Conservation (phyloP, 2,329 filamentous ascomycete species). For the Ceratocystis albifundus region DNA sequence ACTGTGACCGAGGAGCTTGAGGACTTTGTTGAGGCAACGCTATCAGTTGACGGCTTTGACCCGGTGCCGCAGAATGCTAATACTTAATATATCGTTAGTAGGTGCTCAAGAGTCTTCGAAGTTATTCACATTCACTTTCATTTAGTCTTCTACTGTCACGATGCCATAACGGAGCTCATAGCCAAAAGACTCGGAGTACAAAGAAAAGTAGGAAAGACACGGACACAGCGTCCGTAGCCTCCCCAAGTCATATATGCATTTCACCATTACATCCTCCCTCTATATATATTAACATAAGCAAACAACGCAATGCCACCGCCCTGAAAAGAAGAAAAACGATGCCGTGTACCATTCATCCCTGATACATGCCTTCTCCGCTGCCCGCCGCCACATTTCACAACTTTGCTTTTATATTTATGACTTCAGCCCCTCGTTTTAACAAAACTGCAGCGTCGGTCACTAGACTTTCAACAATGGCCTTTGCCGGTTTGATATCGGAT, state of each 20-base stretch:
- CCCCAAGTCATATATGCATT: slow-evolving; percentile 1
- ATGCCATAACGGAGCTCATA: not conserved
- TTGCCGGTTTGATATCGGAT: slow-evolving; percentile 64
- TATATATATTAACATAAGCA: slow-evolving; percentile 1
- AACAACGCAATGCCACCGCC: slow-evolving; percentile 3
- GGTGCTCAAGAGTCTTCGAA: too few relatives aligned
- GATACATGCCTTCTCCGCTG: slow-evolving; percentile 18
- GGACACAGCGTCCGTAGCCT: not conserved
- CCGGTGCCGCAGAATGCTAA: not conserved
- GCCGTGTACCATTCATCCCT: not conserved
- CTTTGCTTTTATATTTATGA: slow-evolving; percentile 41
- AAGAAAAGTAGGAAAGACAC: slow-evolving; percentile 1
- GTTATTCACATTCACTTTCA: not conserved
- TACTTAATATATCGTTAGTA: not conserved
- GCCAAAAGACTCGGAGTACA: not conserved
- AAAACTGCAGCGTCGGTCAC: slow-evolving; percentile 61
- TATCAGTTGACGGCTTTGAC: slow-evolving; percentile 55
- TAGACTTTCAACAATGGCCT: slow-evolving; percentile 82
- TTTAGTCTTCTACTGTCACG: not conserved
- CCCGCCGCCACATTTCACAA: slow-evolving; percentile 31
- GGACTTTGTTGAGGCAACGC: slow-evolving; percentile 85
- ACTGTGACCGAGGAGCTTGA: slow-evolving; percentile 93
- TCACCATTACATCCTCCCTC: slow-evolving; percentile 2
- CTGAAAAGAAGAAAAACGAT: not conserved
- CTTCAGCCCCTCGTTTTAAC: slow-evolving; percentile 50